Evolutionary conservation across 2,329 filamentous ascomycete species (phyloP).

Genomic region (Cladosporium sp.): DNA sequence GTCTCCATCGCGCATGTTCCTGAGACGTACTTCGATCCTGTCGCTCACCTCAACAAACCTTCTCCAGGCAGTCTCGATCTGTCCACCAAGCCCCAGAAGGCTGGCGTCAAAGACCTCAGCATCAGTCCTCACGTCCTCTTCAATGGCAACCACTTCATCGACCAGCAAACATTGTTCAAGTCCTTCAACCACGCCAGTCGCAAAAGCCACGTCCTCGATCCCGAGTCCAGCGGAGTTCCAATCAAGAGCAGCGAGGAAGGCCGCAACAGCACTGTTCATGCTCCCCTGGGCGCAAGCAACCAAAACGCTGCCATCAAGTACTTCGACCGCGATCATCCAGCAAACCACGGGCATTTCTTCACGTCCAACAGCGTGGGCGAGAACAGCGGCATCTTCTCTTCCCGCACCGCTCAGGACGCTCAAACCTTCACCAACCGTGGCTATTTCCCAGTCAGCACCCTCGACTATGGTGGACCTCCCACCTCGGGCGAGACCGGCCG

Average conservation of each 20-base stretch:
- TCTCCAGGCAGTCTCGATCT: neutral
- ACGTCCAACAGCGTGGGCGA: neutral
- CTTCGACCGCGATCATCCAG: neutral
- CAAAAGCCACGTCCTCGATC: neutral
- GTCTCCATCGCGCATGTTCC: neutral
- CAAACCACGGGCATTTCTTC: neutral
- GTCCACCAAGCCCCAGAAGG: neutral
- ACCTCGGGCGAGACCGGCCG: neutral
- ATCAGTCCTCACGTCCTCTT: too few relatives aligned
- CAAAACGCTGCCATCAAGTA: neutral
- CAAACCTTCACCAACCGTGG: neutral
- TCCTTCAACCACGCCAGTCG: neutral
- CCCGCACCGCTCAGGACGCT: neutral
- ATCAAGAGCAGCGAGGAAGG: neutral
- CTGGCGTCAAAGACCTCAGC: too few relatives aligned
- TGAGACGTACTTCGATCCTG: neutral
- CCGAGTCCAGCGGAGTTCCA: neutral
- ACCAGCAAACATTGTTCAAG: neutral
- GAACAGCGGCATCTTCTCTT: neutral
- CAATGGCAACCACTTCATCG: too few relatives aligned
- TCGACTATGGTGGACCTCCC: neutral
- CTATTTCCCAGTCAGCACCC: neutral
- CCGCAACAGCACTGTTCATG: neutral
- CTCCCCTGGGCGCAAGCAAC: neutral
- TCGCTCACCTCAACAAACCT: neutral